Evolutionary conservation across 257 asterid species (phyloP).

Genomic region (Nicotiana sylvestris): DNA sequence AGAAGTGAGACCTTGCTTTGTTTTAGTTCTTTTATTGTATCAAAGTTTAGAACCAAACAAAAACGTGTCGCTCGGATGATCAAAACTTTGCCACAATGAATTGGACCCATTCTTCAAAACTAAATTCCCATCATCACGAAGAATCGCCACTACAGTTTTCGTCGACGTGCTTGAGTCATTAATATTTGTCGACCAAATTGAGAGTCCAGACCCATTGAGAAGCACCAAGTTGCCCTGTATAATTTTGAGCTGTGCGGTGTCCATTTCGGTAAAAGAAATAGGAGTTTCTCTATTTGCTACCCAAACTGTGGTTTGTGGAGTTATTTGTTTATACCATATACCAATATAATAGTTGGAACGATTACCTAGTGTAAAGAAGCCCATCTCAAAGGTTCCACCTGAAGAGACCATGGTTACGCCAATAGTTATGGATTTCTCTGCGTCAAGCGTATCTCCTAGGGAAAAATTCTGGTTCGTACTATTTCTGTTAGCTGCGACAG

Average conservation of each 20-base stretch:
- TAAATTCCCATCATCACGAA: constrained; percentile 20
- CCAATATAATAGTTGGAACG: no score
- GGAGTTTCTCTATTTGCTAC: constrained; percentile 33
- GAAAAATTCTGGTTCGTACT: no score
- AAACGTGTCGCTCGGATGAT: constrained; percentile 18
- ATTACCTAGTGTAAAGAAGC: no score
- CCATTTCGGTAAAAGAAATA: constrained; percentile 13
- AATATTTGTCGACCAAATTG: not conserved
- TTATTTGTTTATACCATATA: no score
- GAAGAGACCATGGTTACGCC: constrained; percentile 23
- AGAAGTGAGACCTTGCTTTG: constrained; percentile 12
- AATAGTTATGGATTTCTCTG: constrained; percentile 22
- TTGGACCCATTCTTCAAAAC: not conserved
- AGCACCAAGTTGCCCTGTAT: constrained; percentile 38
- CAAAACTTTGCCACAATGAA: constrained; percentile 25
- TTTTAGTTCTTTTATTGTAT: constrained; percentile 11
- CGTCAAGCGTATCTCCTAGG: constrained; percentile 23
- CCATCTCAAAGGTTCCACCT: not conserved
- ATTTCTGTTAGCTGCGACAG: no score
- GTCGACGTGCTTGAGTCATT: not conserved
- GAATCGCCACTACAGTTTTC: constrained; percentile 2
- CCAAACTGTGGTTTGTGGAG: constrained; percentile 36
- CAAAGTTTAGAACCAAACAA: not conserved
- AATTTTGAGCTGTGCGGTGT: constrained; percentile 31
- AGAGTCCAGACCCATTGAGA: not conserved